Evolutionary conservation across 331 rosid genomes (phyloP), one percentile per base, ranked within the genome.

Genomic region (Prunus yedoensis): DNA sequence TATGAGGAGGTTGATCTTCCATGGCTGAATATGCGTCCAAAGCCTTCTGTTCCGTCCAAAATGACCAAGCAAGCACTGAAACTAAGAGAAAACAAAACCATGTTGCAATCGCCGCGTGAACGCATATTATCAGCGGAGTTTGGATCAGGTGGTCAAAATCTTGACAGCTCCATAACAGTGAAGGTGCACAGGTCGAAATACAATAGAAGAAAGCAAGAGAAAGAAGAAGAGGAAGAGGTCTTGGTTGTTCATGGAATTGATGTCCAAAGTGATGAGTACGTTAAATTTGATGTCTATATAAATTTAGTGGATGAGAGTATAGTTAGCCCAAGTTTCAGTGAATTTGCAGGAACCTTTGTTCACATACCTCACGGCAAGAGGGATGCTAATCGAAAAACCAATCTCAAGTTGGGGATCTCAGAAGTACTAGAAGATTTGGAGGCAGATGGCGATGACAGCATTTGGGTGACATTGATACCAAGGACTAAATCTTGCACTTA

Each of bases 401-500:
- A 15, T 16, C 13, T 65, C 21, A 78, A 78, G 52, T 13, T 78
- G 57, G 82, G 78, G 3, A 71, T 78, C 25, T 71, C 82, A 5
- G 78, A 78, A 28, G 4, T 73, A 5, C 27, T 78, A 3, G 25
- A 64, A 18, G 82, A 72, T 25, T 65, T 78, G 68, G 82, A 72
- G 58, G 78, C 82, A 41, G 74, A 72, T n/a, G n/a, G 66, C 64
- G 82, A 78, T 62, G 82, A 78, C n/a, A 78, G 60, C 52, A 47
- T 78, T 45, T 78, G 66, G 78, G 77, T 71, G 27, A 78, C 82
- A 13, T 12, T 72, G 54, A 3, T 72, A 20, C 78, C 78, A 3
- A 20, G 13, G 30, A 72, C 77, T 4, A 64, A 8, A 9, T 64
- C 82, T 0, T 78, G 82, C 70, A 4, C 4, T 0, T 11, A 47